Percentiles rank a stretch among this genome's conserved stretches.
phyloP scores from a whole-genome alignment of 805 yeast species.

The Yarrowia sp. region DNA sequence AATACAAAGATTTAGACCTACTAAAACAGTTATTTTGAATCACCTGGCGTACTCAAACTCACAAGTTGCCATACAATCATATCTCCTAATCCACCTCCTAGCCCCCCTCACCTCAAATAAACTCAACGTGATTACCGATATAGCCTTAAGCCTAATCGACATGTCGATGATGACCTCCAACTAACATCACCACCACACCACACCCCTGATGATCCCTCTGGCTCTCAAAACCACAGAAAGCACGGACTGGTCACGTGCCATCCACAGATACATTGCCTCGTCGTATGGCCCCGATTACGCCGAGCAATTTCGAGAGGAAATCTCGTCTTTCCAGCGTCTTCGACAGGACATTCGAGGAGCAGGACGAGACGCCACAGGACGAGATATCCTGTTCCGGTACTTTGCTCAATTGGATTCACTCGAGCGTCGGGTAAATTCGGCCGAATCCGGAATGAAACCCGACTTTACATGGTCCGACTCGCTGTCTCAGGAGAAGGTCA shows the following conservation, averaged over 20 bases:
- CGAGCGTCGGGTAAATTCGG: slow-evolving; percentile 75
- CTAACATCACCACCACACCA: slow-evolving; percentile 3
- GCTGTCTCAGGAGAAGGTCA: slow-evolving; percentile 55
- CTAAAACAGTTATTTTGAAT: too few species aligned
- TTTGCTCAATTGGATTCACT: slow-evolving; percentile 82
- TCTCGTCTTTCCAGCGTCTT: slow-evolving; percentile 60
- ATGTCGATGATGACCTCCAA: not conserved
- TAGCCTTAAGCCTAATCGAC: not conserved
- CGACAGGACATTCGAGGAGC: slow-evolving; percentile 65
- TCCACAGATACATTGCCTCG: slow-evolving; percentile 62
- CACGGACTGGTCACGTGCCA: slow-evolving; percentile 69
- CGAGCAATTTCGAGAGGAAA: slow-evolving; percentile 64
- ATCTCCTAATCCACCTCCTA: not conserved
- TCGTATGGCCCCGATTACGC: slow-evolving; percentile 63
- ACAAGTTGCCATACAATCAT: too few species aligned
- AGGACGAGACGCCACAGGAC: slow-evolving; percentile 55
- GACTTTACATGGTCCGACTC: slow-evolving; percentile 84
- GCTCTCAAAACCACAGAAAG: slow-evolving; percentile 59
- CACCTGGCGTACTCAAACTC: too few species aligned
- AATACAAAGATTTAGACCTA: too few species aligned
- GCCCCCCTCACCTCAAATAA: not conserved
- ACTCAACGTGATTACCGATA: not conserved
- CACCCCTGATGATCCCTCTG: slow-evolving; percentile 46
- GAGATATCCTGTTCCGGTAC: slow-evolving; percentile 68
- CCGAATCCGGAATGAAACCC: slow-evolving; percentile 60